Base-by-base conservation (phyloP, 352 stramenopile genomes). In the Phytophthora sp. region DNA sequence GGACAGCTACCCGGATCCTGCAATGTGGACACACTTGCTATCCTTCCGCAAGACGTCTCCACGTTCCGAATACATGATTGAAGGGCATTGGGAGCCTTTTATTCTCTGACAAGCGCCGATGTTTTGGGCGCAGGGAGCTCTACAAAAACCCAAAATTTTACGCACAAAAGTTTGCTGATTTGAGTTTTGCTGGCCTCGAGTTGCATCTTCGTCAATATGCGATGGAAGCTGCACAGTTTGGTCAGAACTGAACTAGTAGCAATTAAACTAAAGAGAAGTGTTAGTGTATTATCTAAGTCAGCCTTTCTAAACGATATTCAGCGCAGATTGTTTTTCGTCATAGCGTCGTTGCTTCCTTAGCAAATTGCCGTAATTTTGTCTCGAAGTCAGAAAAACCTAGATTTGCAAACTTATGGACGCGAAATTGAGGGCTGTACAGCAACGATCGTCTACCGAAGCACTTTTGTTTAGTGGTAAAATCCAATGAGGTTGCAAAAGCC, bases 21-120 rank as follows among this genome's bases (percentile, higher is more conserved):
- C 66, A 9, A 71, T 88, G 44, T 82, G 78, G 72, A 87, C 81
- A 9, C 78, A 87, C 43, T 56, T 90, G 55, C 49, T 82, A 63
- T 69, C 75, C 20, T 77, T 89, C 61, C 77, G 79, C 53, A 69
- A 58, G 5, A 74, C 55, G 12, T 69, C 66, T 0, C 54, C 39
- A 8, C 59, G 62, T 4, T 54, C 26, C 12, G 54, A 84, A 53
- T 87, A 81, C 54, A 61, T 57, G 32, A 69, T 87, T 11, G 69
- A 83, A 32, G 78, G 66, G 44, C 57, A 81, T 15, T 62, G 52
- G 42, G 53, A 53, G 18, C 28, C 60, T 4, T 17, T 30, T 49
- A 10, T 76, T 79, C 21, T 64, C 69, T 17, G 39, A 67, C 13
- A 66, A 60, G 10, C 72, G 78, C 62, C 78, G 62, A 54, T 87